phyloP scores from a whole-genome alignment of 495 filamentous ascomycete species.

The Thermochaetoides thermophila region DNA sequence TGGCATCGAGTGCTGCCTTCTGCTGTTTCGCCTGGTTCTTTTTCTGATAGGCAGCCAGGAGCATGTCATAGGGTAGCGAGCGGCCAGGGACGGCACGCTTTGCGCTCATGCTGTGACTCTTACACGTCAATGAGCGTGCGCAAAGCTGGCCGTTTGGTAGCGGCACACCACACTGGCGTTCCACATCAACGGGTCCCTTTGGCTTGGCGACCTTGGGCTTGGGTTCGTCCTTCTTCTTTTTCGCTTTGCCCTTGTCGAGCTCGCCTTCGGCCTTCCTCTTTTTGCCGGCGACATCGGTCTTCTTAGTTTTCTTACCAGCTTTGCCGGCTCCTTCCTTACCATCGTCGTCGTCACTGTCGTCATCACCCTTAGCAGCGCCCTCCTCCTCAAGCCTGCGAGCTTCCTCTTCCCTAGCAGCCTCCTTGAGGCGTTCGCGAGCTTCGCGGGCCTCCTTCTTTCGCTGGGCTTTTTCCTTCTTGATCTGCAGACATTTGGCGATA shows the following conservation, averaged over 20 bases:
- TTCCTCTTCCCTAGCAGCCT: constrained; percentile 40
- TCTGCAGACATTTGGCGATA: constrained; percentile 51
- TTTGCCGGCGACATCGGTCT: constrained; percentile 47
- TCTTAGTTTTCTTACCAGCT: constrained; percentile 50
- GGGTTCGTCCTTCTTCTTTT: constrained; percentile 95
- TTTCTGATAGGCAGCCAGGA: constrained; percentile 90
- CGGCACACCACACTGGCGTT: constrained; percentile 88
- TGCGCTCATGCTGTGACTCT: constrained; percentile 91
- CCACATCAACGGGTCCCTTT: constrained; percentile 91
- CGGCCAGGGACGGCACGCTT: constrained; percentile 84
- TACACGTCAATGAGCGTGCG: constrained; percentile 85
- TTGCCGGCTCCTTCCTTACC: constrained; percentile 22
- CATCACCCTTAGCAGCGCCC: constrained; percentile 48
- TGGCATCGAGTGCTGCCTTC: constrained; percentile 86
- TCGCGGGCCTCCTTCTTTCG: constrained; percentile 70
- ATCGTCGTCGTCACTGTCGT: constrained; percentile 50
- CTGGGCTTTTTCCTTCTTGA: constrained; percentile 61
- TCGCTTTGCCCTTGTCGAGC: constrained; percentile 56
- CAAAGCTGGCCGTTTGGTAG: constrained; percentile 73
- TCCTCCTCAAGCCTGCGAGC: constrained; percentile 40
- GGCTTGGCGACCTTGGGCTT: constrained; percentile 79
- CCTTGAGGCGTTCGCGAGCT: constrained; percentile 51
- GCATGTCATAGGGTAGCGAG: constrained; percentile 86
- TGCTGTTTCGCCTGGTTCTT: constrained; percentile 98
- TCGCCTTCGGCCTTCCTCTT: constrained; percentile 85